Evolutionary conservation across 306 rosid genomes (phyloP), one percentile per base, ranked within the genome.

Genomic region (Glycine tomentella): DNA sequence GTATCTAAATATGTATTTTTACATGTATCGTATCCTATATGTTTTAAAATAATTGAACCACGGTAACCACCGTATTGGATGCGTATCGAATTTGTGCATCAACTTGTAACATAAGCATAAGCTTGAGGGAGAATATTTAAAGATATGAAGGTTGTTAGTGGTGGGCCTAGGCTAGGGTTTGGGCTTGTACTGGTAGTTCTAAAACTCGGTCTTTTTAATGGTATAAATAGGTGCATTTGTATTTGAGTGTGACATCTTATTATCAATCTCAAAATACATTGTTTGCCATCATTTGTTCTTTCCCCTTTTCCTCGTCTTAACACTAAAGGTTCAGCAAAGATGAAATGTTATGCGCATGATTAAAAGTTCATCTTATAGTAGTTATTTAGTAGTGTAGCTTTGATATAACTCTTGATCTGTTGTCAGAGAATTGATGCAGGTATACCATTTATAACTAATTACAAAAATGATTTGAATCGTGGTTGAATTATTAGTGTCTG

Each of bases 391-490:
- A 9, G 33, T 33, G 61, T 38, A 50, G 15, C 48, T 64, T 63
- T 46, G 62, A 69, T 69, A 57, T 46, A 15, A 70, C 44, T 59
- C 45, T 79, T 69, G n/a, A 68, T 46, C 53, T 48, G 38, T 48
- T 38, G 15, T 59, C 65, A 80, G 33, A 71, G 44, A 71, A 71
- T 57, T 62, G 66, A 40, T 72, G 25, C 15, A 9, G 9, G 11
- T 48, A 48, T 10, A 49, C 55, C 34, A 48, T 48, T 53, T 63
- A 61, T 40, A 59, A 20, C 48, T 82, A 52, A 57, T 63, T 55
- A 36, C 50, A 62, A 51, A 63, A 78, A 65, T 67, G 9, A 48
- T 73, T 84, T 56, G 12, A 66, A 73, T 15, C 58, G 33, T 57
- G 8, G 34, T 74, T 65, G 62, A 66, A 50, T 8, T 73, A 65